Conservation (phyloP, 1,284 basidiomycete species). For the Trametes sp. region DNA sequence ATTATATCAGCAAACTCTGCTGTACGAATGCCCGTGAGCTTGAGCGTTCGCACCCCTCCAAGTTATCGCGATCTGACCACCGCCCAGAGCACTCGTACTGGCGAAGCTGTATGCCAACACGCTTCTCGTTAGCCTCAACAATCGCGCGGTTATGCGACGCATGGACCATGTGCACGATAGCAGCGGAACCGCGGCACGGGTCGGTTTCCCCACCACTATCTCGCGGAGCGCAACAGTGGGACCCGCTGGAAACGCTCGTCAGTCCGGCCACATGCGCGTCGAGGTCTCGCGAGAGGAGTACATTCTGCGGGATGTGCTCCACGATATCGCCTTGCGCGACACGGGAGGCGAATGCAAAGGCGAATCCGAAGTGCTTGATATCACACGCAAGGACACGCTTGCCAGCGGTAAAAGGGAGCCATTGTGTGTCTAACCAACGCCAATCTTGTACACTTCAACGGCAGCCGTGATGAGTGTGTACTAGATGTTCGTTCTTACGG, state of each 20-base stretch:
- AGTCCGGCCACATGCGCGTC: background rate
- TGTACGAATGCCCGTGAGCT: constrained; percentile 8
- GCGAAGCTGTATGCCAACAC: constrained; percentile 26
- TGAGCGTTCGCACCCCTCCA: background rate
- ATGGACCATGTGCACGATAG: background rate
- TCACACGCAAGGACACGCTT: background rate
- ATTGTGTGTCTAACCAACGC: too few species aligned
- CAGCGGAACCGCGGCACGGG: too few species aligned
- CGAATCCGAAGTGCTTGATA: background rate
- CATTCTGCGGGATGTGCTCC: background rate
- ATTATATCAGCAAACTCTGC: background rate
- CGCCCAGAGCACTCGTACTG: constrained; percentile 15
- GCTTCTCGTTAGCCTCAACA: constrained; percentile 17
- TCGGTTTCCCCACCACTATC: too few species aligned
- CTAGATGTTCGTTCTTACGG: too few species aligned
- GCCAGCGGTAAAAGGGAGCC: background rate
- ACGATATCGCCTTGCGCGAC: background rate
- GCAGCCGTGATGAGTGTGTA: too few species aligned
- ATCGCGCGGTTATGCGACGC: constrained; percentile 13
- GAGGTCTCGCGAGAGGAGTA: background rate
- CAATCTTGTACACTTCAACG: too few species aligned
- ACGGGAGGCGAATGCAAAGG: background rate
- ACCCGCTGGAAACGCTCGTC: too few species aligned
- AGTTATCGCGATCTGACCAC: background rate
- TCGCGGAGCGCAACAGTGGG: too few species aligned